Evolutionary conservation across 2,329 filamentous ascomycete species (phyloP).

Genomic region (Lasiodiplodia sp.): DNA sequence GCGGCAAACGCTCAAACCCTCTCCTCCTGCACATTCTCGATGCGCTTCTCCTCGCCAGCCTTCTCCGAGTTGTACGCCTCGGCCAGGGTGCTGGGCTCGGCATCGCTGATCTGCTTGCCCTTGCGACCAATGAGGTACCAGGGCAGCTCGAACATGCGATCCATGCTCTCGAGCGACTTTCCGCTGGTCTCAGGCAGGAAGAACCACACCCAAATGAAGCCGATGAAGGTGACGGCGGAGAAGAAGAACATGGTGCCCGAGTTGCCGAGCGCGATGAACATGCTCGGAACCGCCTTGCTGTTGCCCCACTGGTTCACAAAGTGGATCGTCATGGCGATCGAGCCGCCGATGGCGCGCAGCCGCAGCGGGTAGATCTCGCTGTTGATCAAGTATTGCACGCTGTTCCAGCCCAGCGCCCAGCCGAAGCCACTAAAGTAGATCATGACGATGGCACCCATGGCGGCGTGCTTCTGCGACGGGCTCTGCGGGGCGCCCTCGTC

Average conservation of each 20-base stretch:
- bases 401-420: constrained; percentile 66
- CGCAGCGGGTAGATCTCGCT: constrained; percentile 79
- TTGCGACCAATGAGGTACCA: constrained; percentile 75
- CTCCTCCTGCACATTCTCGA: constrained; percentile 15
- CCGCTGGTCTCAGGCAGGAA: constrained; percentile 77
- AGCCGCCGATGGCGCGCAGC: constrained; percentile 74
- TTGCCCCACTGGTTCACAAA: constrained; percentile 83
- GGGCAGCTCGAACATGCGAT: constrained; percentile 72
- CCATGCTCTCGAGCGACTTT: constrained; percentile 70
- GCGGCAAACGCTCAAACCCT: not conserved
- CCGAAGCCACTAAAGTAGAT: constrained; percentile 61
- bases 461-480: constrained; percentile 59
- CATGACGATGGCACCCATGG: constrained; percentile 71
- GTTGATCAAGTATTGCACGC: constrained; percentile 79
- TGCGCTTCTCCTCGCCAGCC: not conserved
- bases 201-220: constrained; percentile 74
- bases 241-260: constrained; percentile 83
- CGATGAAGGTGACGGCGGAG: constrained; percentile 70
- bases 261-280: constrained; percentile 68
- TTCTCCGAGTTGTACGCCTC: constrained; percentile 23
- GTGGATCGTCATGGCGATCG: constrained; percentile 78
- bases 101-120: constrained; percentile 34
- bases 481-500: constrained; percentile 59
- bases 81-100: constrained; percentile 13
- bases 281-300: constrained; percentile 75